Evolutionary conservation across 75 land plant species (phyloP).

Genomic region (Pinus albicaulis): DNA sequence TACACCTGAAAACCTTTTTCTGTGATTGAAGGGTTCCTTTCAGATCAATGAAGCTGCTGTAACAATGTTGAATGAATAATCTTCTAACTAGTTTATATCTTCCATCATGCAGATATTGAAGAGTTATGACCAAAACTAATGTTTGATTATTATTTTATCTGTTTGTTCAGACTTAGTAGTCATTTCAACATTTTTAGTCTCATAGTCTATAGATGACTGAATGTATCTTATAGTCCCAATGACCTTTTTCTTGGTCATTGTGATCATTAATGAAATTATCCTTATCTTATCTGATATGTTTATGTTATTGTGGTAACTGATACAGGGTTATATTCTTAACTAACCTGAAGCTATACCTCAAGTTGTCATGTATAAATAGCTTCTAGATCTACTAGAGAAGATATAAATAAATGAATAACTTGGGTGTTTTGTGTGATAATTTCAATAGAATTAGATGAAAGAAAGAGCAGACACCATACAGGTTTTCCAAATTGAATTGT

Average conservation of each 20-base stretch:
- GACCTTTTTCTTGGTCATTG: neutral
- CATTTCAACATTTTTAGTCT: neutral
- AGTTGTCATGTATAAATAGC: neutral
- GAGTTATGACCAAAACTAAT: neutral
- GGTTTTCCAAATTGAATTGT: neutral
- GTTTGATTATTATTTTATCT: neutral
- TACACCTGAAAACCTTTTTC: neutral
- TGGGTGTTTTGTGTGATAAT: neutral
- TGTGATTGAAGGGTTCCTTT: neutral
- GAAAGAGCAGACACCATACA: neutral
- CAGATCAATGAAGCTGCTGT: neutral
- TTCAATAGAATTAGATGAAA: neutral
- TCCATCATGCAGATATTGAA: neutral
- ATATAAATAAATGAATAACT: neutral
- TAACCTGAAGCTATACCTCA: neutral
- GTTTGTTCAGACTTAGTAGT: neutral
- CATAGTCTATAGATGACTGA: neutral
- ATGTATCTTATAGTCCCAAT: neutral
- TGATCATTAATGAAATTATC: neutral
- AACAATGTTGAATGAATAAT: neutral
- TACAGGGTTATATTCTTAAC: neutral
- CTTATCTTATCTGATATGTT: no score
- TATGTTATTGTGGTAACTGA: neutral
- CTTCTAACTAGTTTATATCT: neutral
- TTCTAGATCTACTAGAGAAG: neutral